These are phyloP conservation scores for Wolfiporia cocos DNA, from an alignment of 1,284 basidiomycete species.

Conservation along the genomic window DNA sequence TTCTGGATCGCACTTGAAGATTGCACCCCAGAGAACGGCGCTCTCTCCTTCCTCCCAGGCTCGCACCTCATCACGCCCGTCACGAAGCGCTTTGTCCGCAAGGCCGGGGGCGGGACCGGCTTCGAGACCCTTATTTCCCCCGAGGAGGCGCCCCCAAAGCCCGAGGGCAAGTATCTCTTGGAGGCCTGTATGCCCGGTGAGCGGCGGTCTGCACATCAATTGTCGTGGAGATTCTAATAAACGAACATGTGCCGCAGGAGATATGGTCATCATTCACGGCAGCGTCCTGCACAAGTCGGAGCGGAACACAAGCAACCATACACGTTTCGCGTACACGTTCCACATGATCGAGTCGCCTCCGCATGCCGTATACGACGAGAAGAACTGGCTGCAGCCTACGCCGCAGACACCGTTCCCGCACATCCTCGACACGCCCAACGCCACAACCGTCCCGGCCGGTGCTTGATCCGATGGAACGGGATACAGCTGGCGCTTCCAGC, in stretches of 20 bases:
- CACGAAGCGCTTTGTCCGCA: conserved; percentile 78
- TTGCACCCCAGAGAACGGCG: conserved; percentile 82
- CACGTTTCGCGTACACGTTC: conserved; percentile 90
- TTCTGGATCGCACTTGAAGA: conserved; percentile 95
- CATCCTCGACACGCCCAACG: conserved; percentile 43
- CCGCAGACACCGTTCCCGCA: conserved; percentile 73
- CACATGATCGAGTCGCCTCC: conserved; percentile 81
- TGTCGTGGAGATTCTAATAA: background rate
- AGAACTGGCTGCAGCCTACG: conserved; percentile 90
- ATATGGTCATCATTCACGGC: conserved; percentile 88
- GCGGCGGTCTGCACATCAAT: conserved; percentile 7
- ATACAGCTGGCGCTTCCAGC: too few relatives aligned
- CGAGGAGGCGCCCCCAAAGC: conserved; percentile 35
- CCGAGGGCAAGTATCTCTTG: conserved; percentile 55
- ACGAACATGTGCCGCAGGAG: conserved; percentile 38
- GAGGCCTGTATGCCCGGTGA: conserved; percentile 75
- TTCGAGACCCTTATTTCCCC: conserved; percentile 59
- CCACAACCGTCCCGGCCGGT: conserved; percentile 14
- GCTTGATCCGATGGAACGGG: too few relatives aligned
- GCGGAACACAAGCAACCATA: conserved; percentile 64
- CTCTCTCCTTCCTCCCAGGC: conserved; percentile 89
- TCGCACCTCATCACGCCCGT: conserved; percentile 74
- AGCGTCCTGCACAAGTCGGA: conserved; percentile 87
- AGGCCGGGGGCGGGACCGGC: conserved; percentile 68
- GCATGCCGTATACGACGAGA: conserved; percentile 62